A percentile compares a stretch with the other conserved stretches of the same genome.
Conservation (phyloP, 2,329 filamentous ascomycete species). For the Monosporascus sp. region DNA sequence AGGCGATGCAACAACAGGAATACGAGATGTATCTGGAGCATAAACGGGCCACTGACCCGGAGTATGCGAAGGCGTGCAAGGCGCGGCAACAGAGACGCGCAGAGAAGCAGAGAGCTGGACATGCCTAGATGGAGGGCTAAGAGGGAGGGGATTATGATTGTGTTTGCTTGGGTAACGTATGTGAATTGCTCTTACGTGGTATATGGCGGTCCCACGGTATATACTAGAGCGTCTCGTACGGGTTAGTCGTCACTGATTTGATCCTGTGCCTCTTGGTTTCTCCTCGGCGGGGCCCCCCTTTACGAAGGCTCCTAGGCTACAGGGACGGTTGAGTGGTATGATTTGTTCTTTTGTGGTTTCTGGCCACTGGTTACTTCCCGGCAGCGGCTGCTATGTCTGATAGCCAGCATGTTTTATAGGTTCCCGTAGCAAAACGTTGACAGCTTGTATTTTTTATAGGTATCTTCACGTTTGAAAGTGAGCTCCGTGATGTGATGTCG, state of each 20-base stretch:
- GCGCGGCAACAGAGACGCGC: conserved; percentile 23
- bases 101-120: conserved; percentile 7
- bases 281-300: background rate
- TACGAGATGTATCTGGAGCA: conserved; percentile 27
- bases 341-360: background rate
- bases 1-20: conserved; percentile 16
- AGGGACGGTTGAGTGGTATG: background rate
- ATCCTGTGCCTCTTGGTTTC: background rate
- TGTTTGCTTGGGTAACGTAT: no score
- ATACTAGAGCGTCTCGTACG: background rate
- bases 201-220: no score
- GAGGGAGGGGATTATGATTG: background rate
- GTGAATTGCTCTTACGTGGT: no score
- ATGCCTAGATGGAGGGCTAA: background rate
- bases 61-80: conserved; percentile 21
- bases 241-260: background rate
- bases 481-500: background rate
- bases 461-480: background rate
- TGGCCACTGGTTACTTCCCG: background rate
- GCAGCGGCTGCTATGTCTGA: background rate
- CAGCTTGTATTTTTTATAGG: background rate
- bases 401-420: background rate
- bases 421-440: background rate
- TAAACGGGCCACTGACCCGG: conserved; percentile 16
- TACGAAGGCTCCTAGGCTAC: background rate